phyloP scores from a whole-genome alignment of 495 filamentous ascomycete species.

The Cenococcum geophilum region DNA sequence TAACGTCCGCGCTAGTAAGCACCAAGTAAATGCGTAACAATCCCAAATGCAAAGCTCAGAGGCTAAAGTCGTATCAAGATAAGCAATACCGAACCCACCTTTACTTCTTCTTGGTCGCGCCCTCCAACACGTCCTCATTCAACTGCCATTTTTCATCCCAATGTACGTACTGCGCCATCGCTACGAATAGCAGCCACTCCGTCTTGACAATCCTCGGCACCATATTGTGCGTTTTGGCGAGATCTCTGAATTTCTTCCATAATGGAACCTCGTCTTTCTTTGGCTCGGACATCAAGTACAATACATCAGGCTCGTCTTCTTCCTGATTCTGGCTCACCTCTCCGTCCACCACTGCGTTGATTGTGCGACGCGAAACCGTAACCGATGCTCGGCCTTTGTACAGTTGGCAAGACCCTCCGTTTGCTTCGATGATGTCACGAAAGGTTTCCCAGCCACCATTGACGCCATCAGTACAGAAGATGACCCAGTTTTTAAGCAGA shows the following conservation, averaged over 20 bases:
- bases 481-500: constrained; percentile 62
- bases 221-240: constrained; percentile 66
- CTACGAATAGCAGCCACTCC: constrained; percentile 85
- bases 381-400: constrained; percentile 62
- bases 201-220: constrained; percentile 67
- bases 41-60: not conserved
- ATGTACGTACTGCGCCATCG: constrained; percentile 72
- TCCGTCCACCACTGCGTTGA: constrained; percentile 38
- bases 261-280: constrained; percentile 58
- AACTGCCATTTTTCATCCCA: constrained; percentile 56
- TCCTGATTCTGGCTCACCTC: constrained; percentile 46
- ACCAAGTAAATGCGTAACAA: not conserved
- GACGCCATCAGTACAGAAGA: constrained; percentile 75
- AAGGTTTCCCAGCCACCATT: constrained; percentile 77
- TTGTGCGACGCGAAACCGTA: constrained; percentile 40
- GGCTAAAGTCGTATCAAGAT: not conserved
- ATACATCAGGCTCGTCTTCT: constrained; percentile 48
- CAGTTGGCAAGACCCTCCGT: constrained; percentile 75
- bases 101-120: not conserved
- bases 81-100: not conserved
- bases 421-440: constrained; percentile 74
- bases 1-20: not conserved
- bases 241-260: constrained; percentile 73
- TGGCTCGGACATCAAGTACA: constrained; percentile 30
- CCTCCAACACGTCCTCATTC: constrained; percentile 24